A percentile compares a stretch with the other conserved stretches of the same genome.
Conservation (phyloP, 1,284 basidiomycete genomes). For the Leccinum angustisporum region DNA sequence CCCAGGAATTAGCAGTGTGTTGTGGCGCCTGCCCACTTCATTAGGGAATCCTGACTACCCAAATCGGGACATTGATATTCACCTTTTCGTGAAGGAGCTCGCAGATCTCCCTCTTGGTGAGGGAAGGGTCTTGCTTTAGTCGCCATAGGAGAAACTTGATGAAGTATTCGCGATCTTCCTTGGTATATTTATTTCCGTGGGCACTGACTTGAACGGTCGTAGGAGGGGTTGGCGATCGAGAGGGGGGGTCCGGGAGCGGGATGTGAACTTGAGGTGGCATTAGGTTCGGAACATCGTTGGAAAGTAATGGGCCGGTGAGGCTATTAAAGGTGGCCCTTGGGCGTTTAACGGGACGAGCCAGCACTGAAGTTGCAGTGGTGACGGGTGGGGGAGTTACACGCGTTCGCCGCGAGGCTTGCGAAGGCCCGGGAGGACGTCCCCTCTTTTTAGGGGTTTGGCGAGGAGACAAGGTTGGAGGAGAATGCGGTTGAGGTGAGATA, state of each 20-base stretch:
- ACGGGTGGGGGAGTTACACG: constrained; percentile 19
- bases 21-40: constrained; percentile 52
- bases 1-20: constrained; percentile 58
- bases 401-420: constrained; percentile 22
- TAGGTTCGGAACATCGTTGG: constrained; percentile 39
- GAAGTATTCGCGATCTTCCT: constrained; percentile 62
- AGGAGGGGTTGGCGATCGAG: constrained; percentile 67
- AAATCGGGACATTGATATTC: neutral
- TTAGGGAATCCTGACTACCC: constrained; percentile 11
- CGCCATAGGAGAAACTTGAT: constrained; percentile 62
- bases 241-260: constrained; percentile 57
- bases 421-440: constrained; percentile 10
- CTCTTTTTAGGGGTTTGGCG: constrained; percentile 16
- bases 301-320: constrained; percentile 49
- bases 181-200: constrained; percentile 59
- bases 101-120: constrained; percentile 55
- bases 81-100: constrained; percentile 55
- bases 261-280: constrained; percentile 57
- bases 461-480: constrained; percentile 3
- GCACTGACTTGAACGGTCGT: constrained; percentile 42
- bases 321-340: constrained; percentile 52
- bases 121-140: constrained; percentile 48
- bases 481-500: constrained; percentile 15
- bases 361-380: constrained; percentile 16
- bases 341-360: constrained; percentile 33